These are phyloP conservation scores for Barnettozyma wickerhamii DNA, from an alignment of 805 yeast genomes.

Conservation along the genomic window DNA sequence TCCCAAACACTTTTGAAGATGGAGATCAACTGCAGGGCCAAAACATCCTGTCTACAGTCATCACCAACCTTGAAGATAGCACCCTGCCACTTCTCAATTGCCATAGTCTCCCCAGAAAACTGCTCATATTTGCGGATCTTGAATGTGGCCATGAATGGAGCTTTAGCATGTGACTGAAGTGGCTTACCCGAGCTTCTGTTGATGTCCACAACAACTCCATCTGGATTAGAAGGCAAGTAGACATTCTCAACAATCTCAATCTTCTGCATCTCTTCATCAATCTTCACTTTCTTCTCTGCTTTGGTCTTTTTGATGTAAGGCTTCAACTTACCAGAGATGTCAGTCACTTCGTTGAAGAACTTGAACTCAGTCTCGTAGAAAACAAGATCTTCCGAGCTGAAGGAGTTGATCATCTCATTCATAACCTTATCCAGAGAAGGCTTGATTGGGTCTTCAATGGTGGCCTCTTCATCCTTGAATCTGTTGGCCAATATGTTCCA, in stretches of 20 bases:
- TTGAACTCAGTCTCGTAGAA: conserved; percentile 82
- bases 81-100: conserved; percentile 76
- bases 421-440: conserved; percentile 78
- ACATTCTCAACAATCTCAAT: conserved; percentile 76
- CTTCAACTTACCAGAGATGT: conserved; percentile 89
- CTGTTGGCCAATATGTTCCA: conserved; percentile 98
- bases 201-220: conserved; percentile 89
- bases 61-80: conserved; percentile 99
- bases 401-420: conserved; percentile 54
- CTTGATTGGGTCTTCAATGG: conserved; percentile 74
- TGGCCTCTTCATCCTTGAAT: conserved; percentile 83
- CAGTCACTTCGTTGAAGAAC: conserved; percentile 87
- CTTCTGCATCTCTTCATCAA: conserved; percentile 90
- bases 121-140: conserved; percentile 61
- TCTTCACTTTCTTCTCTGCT: conserved; percentile 93
- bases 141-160: conserved; percentile 97
- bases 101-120: conserved; percentile 35
- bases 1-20: conserved; percentile 90
- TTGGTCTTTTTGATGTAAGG: conserved; percentile 92
- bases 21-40: conserved; percentile 88
- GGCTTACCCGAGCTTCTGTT: conserved; percentile 92
- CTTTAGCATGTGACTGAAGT: conserved; percentile 95
- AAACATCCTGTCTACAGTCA: conserved; percentile 96
- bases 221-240: conserved; percentile 94
- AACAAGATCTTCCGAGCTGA: conserved; percentile 52